phyloP scores from a whole-genome alignment of 2,329 filamentous ascomycete genomes.

The Cryphonectria naterciae region DNA sequence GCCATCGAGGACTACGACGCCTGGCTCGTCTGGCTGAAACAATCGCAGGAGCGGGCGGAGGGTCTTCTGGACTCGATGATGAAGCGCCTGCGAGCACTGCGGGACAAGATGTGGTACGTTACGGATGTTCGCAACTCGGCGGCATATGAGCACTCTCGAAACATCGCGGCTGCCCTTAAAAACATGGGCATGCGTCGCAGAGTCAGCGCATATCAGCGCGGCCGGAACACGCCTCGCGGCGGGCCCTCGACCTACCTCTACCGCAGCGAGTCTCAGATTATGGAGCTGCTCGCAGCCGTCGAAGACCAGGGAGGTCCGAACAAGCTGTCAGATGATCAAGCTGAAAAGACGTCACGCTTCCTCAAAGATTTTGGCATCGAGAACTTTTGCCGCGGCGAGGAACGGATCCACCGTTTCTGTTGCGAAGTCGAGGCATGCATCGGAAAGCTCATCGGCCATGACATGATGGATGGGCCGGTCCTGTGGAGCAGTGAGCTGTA shows the following conservation, averaged over 20 bases:
- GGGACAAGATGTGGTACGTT: conserved; percentile 99
- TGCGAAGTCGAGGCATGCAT: conserved; percentile 88
- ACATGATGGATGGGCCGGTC: conserved; percentile 81
- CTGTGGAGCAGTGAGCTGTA: conserved; percentile 93
- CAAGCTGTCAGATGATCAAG: conserved; percentile 94
- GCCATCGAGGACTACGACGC: conserved; percentile 80
- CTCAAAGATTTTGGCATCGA: conserved; percentile 80
- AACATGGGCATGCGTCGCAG: conserved; percentile 78
- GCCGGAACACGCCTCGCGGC: conserved; percentile 46
- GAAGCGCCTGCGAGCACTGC: conserved; percentile 71
- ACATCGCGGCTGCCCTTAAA: conserved; percentile 85
- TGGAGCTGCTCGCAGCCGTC: conserved; percentile 82
- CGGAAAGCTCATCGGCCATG: conserved; percentile 82
- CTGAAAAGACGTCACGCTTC: conserved; percentile 83
- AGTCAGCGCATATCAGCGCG: conserved; percentile 55
- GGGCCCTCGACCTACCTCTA: conserved; percentile 68
- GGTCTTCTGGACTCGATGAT: conserved; percentile 75
- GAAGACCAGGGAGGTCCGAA: conserved; percentile 88
- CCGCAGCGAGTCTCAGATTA: conserved; percentile 80
- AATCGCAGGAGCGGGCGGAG: conserved; percentile 79
- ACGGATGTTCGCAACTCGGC: conserved; percentile 90
- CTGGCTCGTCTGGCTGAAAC: conserved; percentile 82
- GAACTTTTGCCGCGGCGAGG: conserved; percentile 93
- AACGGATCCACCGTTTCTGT: conserved; percentile 91
- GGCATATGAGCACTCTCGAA: conserved; percentile 83